Base-by-base conservation (phyloP, 2,329 filamentous ascomycete genomes). In the Xylariaceae sp. region DNA sequence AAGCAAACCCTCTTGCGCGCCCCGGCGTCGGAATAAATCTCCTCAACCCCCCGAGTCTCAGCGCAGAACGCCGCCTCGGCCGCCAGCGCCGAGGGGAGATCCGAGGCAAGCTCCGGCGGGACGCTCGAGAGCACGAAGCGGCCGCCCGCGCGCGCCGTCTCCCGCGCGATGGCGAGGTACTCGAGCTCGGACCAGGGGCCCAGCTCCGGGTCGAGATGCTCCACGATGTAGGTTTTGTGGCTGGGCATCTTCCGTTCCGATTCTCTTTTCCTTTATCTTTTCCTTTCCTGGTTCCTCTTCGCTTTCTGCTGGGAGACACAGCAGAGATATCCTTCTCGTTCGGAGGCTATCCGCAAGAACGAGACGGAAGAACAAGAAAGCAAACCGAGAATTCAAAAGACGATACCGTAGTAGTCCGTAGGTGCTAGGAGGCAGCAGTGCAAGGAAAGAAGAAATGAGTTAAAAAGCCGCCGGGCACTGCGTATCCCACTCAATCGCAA, bases 161-260 rank as follows among this genome's bases (percentile, higher is more conserved):
- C 94, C 56, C 81, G 77, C 48, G 90, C 90, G 69, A 99, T 96
- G 66, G 87, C 83, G 51, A 84, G 76, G 75, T 99, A 99, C 75
- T 99, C 94, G 49, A 97, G 82, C 60, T 89, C 85, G 21, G 94
- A 97, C 94, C 94, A 99, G 39, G 84, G 82, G 32, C 95, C 94
- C 29, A 99, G 80, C 72, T 99, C 94, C 39, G 89, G 86, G 74
- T 99, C 94, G 61, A 99, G 85, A 73, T 99, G 92, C 77, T 97
- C 92, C 64, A 97, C 92, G 66, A 97, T 88, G 74, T 94, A 96
- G 41, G 85, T 92, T 72, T 91, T 88, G 61, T 70, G 61, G 41
- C 52, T 50, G 3, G 64, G 60, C 65, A 67, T 67, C 37, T 53
- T 55, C n/a, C n/a, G n/a, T 34, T 34, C 32, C 37, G 6, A n/a